A percentile compares a stretch with the other conserved stretches of the same genome.
Conservation (phyloP, 2,329 filamentous ascomycete species). For the Pseudogymnoascus sp. region DNA sequence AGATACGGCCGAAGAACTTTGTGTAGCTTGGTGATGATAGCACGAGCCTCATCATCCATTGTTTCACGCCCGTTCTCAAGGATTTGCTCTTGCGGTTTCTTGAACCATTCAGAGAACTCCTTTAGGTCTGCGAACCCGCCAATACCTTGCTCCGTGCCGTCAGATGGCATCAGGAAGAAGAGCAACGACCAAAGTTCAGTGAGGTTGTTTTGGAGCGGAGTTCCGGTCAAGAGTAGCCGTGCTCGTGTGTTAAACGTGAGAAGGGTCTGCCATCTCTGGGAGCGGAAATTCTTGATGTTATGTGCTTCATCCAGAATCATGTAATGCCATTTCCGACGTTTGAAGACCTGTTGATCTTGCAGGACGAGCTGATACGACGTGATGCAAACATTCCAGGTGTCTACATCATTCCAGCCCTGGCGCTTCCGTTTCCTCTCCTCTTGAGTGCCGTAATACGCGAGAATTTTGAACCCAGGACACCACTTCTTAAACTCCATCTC, state of each 20-base stretch:
- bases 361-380: constrained; percentile 96
- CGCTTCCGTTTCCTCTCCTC: constrained; percentile 89
- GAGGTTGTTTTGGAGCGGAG: constrained; percentile 92
- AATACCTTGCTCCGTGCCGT: constrained; percentile 62
- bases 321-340: constrained; percentile 90
- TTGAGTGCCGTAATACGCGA: constrained; percentile 91
- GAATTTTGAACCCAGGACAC: constrained; percentile 94
- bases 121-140: constrained; percentile 91
- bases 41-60: constrained; percentile 88
- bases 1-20: constrained; percentile 90
- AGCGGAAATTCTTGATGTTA: constrained; percentile 99
- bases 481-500: constrained; percentile 99
- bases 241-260: constrained; percentile 88
- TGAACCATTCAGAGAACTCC: constrained; percentile 94
- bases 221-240: constrained; percentile 83
- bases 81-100: constrained; percentile 91
- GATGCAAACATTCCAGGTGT: constrained; percentile 94
- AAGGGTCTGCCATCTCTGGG: constrained; percentile 91
- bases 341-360: constrained; percentile 89
- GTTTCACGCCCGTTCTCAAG: constrained; percentile 88
- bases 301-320: constrained; percentile 97
- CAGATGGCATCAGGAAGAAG: constrained; percentile 92
- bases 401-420: constrained; percentile 86
- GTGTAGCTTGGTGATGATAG: constrained; percentile 88
- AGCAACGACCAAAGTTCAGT: constrained; percentile 95